Evolutionary conservation across 164 flowering plant species (phyloP).

Genomic region (Aristolochia fimbriata): DNA sequence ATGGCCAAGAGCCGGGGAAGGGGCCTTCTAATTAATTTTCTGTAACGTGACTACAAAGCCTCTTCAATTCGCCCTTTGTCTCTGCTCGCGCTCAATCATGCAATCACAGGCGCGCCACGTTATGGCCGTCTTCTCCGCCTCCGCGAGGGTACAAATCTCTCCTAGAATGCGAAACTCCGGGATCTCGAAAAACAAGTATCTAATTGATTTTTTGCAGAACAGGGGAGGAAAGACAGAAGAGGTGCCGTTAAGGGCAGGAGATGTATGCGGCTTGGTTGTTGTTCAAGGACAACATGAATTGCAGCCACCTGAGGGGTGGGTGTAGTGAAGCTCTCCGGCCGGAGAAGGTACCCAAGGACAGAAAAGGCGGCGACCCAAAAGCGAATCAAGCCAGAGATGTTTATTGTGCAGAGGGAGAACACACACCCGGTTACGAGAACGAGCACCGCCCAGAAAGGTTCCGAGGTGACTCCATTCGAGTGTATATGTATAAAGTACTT

Average conservation of each 20-base stretch:
- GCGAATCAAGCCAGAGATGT: constrained; percentile 1
- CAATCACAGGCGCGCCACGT: too few relatives aligned
- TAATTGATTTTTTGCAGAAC: too few relatives aligned
- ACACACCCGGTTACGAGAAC: constrained; percentile 5
- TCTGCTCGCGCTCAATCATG: too few relatives aligned
- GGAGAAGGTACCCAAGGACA: constrained; percentile 2
- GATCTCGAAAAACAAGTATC: too few relatives aligned
- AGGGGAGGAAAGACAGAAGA: not conserved
- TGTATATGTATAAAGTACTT: not conserved
- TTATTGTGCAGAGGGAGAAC: not conserved
- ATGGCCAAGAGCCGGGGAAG: too few relatives aligned
- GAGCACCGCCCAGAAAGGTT: constrained; percentile 7
- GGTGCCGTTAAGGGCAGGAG: not conserved
- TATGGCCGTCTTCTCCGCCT: too few relatives aligned
- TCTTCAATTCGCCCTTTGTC: too few relatives aligned
- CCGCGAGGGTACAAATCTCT: too few relatives aligned
- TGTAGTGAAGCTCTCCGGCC: constrained; percentile 13
- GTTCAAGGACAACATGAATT: constrained; percentile 27
- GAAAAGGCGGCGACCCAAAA: not conserved
- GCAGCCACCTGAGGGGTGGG: constrained; percentile 14
- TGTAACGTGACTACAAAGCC: too few relatives aligned
- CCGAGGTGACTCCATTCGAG: not conserved
- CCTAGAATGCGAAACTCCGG: too few relatives aligned
- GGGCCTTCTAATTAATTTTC: too few relatives aligned
- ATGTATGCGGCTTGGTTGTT: constrained; percentile 31